Conservation (phyloP, 768 basidiomycete species). For the Pulveroboletus sp. region DNA sequence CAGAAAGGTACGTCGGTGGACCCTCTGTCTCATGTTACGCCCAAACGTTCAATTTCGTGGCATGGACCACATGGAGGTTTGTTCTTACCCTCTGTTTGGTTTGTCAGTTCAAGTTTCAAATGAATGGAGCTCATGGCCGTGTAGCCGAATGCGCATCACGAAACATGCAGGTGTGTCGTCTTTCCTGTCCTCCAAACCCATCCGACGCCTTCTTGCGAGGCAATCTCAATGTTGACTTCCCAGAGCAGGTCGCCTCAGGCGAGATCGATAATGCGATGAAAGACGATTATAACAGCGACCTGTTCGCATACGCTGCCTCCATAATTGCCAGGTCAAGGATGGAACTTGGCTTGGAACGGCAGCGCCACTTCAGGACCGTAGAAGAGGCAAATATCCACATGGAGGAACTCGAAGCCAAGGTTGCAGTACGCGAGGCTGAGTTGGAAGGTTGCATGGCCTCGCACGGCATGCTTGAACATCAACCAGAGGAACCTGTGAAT, state of each 20-base stretch:
- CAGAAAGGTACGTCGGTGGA: constrained; percentile 48
- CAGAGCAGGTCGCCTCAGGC: constrained; percentile 16
- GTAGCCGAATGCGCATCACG: constrained; percentile 39
- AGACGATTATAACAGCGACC: constrained; percentile 19
- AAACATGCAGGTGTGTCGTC: constrained; percentile 40
- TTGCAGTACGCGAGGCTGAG: constrained; percentile 55
- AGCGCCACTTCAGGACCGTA: constrained; percentile 37
- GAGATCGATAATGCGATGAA: background rate
- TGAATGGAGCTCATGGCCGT: constrained; percentile 44
- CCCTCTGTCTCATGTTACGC: background rate
- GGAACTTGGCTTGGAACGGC: constrained; percentile 43
- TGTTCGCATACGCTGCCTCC: constrained; percentile 39
- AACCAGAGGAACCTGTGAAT: background rate
- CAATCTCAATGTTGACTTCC: constrained; percentile 18
- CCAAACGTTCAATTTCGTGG: constrained; percentile 1
- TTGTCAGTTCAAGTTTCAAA: constrained; percentile 41
- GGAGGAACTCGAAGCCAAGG: constrained; percentile 44
- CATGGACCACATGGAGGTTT: background rate
- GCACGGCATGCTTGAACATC: background rate
- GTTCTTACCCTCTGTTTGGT: background rate
- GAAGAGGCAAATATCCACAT: constrained; percentile 39
- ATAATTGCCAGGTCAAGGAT: constrained; percentile 40
- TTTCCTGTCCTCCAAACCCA: background rate
- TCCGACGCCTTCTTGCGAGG: constrained; percentile 14
- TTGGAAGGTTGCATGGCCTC: constrained; percentile 37